These are phyloP conservation scores for Diaporthe vaccinii DNA, from an alignment of 2,329 filamentous ascomycete species.

Conservation along the genomic window DNA sequence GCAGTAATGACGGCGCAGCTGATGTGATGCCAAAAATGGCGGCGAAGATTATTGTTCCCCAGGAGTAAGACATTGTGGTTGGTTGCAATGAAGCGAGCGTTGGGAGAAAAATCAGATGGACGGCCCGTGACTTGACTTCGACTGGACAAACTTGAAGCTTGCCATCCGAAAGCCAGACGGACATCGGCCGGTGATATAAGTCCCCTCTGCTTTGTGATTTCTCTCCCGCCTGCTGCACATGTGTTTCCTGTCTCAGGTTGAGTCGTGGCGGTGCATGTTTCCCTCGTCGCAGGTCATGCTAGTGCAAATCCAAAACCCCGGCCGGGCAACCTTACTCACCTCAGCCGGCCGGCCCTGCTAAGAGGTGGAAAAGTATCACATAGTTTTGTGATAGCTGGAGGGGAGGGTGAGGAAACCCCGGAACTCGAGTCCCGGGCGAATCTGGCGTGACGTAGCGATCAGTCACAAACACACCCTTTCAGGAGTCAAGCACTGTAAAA, in stretches of 20 bases:
- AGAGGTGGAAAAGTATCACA: neutral
- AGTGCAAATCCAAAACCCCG: constrained; percentile 31
- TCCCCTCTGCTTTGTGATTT: neutral
- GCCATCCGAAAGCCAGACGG: constrained; percentile 16
- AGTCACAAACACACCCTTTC: constrained; percentile 5
- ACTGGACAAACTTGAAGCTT: neutral
- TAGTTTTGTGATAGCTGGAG: constrained; percentile 9
- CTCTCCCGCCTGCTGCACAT: neutral
- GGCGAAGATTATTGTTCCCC: constrained; percentile 14
- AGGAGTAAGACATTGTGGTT: constrained; percentile 9
- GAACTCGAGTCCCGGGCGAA: constrained; percentile 8
- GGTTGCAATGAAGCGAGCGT: neutral
- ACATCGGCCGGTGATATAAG: constrained; percentile 23
- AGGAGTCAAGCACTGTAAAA: constrained; percentile 22
- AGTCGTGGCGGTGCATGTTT: constrained; percentile 31
- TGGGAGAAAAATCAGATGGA: constrained; percentile 18
- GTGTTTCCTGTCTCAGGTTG: constrained; percentile 27
- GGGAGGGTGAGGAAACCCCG: constrained; percentile 8
- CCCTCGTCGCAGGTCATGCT: constrained; percentile 30
- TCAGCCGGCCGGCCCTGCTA: neutral
- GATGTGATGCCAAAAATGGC: neutral
- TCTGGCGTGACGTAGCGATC: constrained; percentile 18
- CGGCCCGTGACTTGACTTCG: constrained; percentile 5
- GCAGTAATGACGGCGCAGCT: constrained; percentile 24
- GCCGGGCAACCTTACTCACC: constrained; percentile 16